Evolutionary conservation across 2,329 filamentous ascomycete genomes (phyloP), one percentile per base, ranked within the genome.

Genomic region (Xylaria sp.): DNA sequence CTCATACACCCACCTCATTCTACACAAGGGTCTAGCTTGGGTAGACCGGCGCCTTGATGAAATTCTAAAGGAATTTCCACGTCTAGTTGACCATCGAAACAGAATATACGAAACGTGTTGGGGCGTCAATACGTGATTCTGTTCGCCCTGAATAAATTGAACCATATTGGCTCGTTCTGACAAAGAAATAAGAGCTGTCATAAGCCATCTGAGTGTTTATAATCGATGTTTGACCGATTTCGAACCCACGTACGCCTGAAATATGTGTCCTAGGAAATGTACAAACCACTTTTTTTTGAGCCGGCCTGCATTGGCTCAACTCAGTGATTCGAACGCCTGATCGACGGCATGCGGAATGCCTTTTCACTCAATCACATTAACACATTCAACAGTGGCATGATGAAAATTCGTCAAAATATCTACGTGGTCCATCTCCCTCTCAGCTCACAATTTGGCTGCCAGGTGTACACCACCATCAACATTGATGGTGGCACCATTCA

Each of bases 1-100:
- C 75, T 87, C 91, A 2, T 99, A 97, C 74, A 92, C 90, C 0
- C 85, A 95, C 73, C 77, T 96, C 54, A 78, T 97, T 55, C 75
- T 96, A 55, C 85, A 89, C 61, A 80, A 85, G 69, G 62, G 62
- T 6, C 64, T 91, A 64, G 78, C 75, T 1, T 92, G 90, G 89
- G 78, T 76, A 60, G 84, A 90, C 59, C 81, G 80, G 61, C 77
- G 79, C 56, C 75, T 96, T 55, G 78, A 73, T 11, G 78, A 81
- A 58, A 75, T 83, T 54, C 70, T 96, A 59, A 74, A 72, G 55
- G 76, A 76, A 59, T 82, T 85, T 67, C 76, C 78, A 5, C 86
- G 85, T 66, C 77, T 97, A 63, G 82, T 89, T 59, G 76, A 73
- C 68, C 89, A 92, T 76, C 79, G 83, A 57, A 75, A 84, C 64